Base-by-base conservation (phyloP, 495 filamentous ascomycete genomes). In the Neurospora sp. region DNA sequence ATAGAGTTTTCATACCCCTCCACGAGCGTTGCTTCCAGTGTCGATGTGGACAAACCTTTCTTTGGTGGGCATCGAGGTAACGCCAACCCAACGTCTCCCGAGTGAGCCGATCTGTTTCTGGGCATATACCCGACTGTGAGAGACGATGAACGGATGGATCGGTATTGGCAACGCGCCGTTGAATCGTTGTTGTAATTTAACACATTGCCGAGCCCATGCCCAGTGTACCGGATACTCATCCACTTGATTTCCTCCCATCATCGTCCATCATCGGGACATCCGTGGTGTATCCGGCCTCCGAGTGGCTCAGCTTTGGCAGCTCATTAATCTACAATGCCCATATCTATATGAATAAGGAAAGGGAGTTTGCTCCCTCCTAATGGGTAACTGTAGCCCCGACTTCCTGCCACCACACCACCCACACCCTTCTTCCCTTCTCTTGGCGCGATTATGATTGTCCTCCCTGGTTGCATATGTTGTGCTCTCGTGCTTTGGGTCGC, bases 291-390 rank as follows among this genome's bases (percentile, higher is more conserved):
- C 68, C 61, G 73, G 70, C 35, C 72, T 65, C 73, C 59, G 42
- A 68, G 38, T 48, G 42, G 74, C 73, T 53, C 65, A 71, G 71
- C 70, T 71, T 70, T 70, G 74, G 39, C 71, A 69, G 69, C 44
- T 61, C 70, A 61, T 65, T 79, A 73, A 81, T 81, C 78, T 79
- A 81, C 79, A 81, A 73, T 75, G 75, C 79, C 79, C 79, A 81
- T 81, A 74, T 79, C 75, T 69, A 68, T 74, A 74, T 61, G 77
- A 70, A 71, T 75, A 72, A 77, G 65, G 72, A 77, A 76, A 81
- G 78, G 79, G 78, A 81, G 79, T 81, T 81, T 80, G 78, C 79
- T 81, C 78, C 78, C 73, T 78, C 74, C 78, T 74, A 42, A 81
- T 81, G 79, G 79, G 79, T 80, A 70, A 71, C 74, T 80, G 79